phyloP scores from a whole-genome alignment of 1,139 yeast species.

The Yamadazyma mexicana region DNA sequence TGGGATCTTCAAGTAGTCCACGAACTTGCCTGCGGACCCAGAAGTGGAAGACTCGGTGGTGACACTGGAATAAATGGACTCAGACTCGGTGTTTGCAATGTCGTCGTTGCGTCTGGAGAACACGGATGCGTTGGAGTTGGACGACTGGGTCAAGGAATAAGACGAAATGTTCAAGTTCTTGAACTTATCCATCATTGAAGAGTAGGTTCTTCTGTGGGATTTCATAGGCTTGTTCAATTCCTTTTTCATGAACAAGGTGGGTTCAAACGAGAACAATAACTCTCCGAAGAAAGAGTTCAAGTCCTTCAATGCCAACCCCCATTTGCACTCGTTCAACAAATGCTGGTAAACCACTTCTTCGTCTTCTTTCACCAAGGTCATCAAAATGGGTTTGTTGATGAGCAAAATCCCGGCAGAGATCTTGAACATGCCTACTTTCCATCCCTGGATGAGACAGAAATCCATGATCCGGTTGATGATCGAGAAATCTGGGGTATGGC shows the following conservation, averaged over 20 bases:
- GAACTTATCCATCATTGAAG: slow-evolving; percentile 21
- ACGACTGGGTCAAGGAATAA: slow-evolving; percentile 15
- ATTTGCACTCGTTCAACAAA: slow-evolving; percentile 54
- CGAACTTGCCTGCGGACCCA: slow-evolving; percentile 18
- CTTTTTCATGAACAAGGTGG: slow-evolving; percentile 23
- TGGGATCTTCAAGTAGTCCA: slow-evolving; percentile 29
- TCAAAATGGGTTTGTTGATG: slow-evolving; percentile 51
- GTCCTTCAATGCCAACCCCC: slow-evolving; percentile 53
- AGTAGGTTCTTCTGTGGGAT: slow-evolving; percentile 18
- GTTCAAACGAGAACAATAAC: slow-evolving; percentile 38
- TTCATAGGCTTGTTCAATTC: slow-evolving; percentile 14
- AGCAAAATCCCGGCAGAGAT: slow-evolving; percentile 57
- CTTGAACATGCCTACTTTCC: slow-evolving; percentile 61
- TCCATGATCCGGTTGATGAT: slow-evolving; percentile 55
- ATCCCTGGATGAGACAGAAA: slow-evolving; percentile 61
- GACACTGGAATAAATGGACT: slow-evolving; percentile 33
- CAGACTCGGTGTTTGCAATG: slow-evolving; percentile 21
- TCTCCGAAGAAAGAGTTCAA: slow-evolving; percentile 46
- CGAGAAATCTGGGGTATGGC: slow-evolving; percentile 57
- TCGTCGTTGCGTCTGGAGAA: slow-evolving; percentile 22
- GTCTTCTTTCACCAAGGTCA: slow-evolving; percentile 48
- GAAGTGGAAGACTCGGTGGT: slow-evolving; percentile 13
- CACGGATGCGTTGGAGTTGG: slow-evolving; percentile 17
- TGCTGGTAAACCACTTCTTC: slow-evolving; percentile 65
- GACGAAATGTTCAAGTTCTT: slow-evolving; percentile 18